These are phyloP conservation scores for Penicillium mononematosum DNA, from an alignment of 495 filamentous ascomycete species.

Conservation along the genomic window DNA sequence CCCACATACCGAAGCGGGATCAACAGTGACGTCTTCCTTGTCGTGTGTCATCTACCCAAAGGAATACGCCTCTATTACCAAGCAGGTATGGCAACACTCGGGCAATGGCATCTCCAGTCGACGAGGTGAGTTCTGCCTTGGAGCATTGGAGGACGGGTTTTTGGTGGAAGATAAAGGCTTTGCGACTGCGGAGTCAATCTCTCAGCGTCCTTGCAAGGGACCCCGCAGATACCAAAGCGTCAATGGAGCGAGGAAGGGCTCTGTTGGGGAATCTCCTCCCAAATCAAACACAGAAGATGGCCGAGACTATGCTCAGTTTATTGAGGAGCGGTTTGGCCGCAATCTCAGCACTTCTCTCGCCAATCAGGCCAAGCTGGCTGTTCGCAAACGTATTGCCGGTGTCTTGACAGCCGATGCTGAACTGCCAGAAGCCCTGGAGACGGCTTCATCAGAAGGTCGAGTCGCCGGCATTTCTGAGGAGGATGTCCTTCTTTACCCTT, in stretches of 20 bases:
- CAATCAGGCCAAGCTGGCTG: conserved; percentile 77
- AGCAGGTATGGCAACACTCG: conserved; percentile 93
- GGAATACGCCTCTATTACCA: conserved; percentile 65
- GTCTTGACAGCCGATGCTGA: conserved; percentile 74
- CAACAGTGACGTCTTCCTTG: conserved; percentile 51
- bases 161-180: conserved; percentile 54
- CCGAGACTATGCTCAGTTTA: conserved; percentile 73
- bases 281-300: conserved; percentile 39
- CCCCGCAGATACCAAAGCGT: conserved; percentile 69
- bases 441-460: conserved; percentile 45
- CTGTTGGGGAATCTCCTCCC: conserved; percentile 7
- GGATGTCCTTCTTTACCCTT: conserved; percentile 85
- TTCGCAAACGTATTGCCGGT: conserved; percentile 84
- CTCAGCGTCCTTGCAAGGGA: conserved; percentile 57
- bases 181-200: conserved; percentile 25
- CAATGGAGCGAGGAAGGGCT: conserved; percentile 19
- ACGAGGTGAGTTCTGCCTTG: conserved; percentile 82
- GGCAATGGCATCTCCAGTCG: conserved; percentile 94
- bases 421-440: conserved; percentile 58
- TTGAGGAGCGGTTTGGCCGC: conserved; percentile 93
- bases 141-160: conserved; percentile 66
- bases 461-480: conserved; percentile 75
- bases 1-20: conserved; percentile 36
- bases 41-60: conserved; percentile 71
- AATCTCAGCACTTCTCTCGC: conserved; percentile 80